A percentile compares a stretch with the other conserved stretches of the same genome.
These are phyloP conservation scores for Prunus dulcis DNA, from an alignment of 306 rosid genomes.

Conservation along the genomic window DNA sequence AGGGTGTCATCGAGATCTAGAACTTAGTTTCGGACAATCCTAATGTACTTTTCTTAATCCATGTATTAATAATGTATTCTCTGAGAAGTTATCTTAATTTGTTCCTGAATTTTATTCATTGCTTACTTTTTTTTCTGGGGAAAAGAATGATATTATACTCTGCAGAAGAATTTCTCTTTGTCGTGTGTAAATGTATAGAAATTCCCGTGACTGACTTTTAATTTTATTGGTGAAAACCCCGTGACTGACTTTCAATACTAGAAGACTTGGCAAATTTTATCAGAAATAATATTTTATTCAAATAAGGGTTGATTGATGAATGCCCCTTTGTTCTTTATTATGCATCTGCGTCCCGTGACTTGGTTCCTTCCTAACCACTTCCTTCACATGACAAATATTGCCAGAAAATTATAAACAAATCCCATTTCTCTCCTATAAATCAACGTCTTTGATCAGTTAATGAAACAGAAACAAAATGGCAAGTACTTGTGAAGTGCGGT, in stretches of 20 bases:
- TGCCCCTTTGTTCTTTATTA: not conserved
- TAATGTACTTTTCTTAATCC: not conserved
- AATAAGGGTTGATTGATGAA: not conserved
- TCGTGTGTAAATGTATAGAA: not conserved
- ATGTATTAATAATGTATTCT: not conserved
- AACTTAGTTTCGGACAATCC: no score
- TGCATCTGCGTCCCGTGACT: conserved; percentile 28
- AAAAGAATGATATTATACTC: not conserved
- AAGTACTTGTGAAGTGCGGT: conserved; percentile 3
- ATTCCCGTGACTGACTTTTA: not conserved
- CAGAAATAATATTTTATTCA: not conserved
- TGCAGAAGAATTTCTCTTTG: not conserved
- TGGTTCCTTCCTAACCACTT: conserved; percentile 9
- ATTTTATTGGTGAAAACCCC: no score
- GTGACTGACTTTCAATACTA: not conserved
- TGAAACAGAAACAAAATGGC: conserved; percentile 23
- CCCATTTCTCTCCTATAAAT: conserved; percentile 29
- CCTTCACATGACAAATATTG: conserved; percentile 44
- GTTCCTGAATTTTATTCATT: no score
- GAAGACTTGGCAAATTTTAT: no score
- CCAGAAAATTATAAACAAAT: conserved; percentile 9
- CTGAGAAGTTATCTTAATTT: not conserved
- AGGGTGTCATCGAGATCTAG: no score
- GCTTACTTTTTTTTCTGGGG: not conserved
- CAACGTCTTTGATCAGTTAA: not conserved